Conservation (phyloP, 352 stramenopile species). For the Phytophthora ramorum region DNA sequence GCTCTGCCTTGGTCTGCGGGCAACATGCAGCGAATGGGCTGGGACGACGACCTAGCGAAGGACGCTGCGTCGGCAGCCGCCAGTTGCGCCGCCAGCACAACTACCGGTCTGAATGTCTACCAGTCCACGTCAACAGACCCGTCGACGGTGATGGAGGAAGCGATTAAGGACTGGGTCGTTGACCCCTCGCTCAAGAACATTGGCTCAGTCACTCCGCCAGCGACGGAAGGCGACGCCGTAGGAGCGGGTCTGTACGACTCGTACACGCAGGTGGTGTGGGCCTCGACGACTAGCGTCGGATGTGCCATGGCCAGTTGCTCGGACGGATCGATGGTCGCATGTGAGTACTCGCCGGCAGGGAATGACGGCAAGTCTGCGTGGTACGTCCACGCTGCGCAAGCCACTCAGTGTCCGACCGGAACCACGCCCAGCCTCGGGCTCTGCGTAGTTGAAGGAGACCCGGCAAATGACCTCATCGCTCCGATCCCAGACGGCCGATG, state of each 20-base stretch:
- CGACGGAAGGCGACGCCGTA: conserved; percentile 47
- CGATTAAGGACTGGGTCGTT: conserved; percentile 64
- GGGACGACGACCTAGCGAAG: conserved; percentile 62
- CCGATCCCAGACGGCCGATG: conserved; percentile 60
- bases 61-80: conserved; percentile 45
- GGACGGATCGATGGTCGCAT: conserved; percentile 54
- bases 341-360: conserved; percentile 64
- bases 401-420: conserved; percentile 51
- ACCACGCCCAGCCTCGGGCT: conserved; percentile 50
- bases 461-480: conserved; percentile 61
- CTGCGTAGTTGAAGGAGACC: conserved; percentile 60
- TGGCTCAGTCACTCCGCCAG: conserved; percentile 29
- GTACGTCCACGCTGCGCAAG: conserved; percentile 61
- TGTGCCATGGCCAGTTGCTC: conserved; percentile 65
- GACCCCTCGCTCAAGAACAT: conserved; percentile 42
- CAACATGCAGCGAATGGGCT: conserved; percentile 75
- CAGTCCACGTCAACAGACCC: conserved; percentile 37
- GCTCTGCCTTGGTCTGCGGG: conserved; percentile 63
- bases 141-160: conserved; percentile 54
- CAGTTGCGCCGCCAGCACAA: conserved; percentile 44
- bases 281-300: conserved; percentile 65
- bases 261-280: conserved; percentile 81
- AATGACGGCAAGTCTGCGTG: conserved; percentile 64
- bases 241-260: conserved; percentile 72
- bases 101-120: conserved; percentile 58